Percentiles rank a stretch among this genome's conserved stretches.
Conservation (phyloP, 345 rosid genomes). For the Bruguiera parviflora region DNA sequence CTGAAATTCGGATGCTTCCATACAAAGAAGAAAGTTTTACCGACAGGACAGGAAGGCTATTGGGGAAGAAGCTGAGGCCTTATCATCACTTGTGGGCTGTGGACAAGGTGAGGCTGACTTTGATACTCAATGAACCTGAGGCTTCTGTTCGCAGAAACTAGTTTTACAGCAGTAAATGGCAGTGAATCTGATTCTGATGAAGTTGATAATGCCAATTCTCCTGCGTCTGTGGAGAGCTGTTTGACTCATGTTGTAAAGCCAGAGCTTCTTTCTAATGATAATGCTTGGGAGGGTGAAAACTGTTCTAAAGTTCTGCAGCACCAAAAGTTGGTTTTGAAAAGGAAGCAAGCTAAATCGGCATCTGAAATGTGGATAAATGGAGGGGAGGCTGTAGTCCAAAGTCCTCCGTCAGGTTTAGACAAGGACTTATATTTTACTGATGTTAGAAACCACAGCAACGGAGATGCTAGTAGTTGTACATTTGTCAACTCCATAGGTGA, state of each 20-base stretch:
- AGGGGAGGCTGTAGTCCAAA: constrained; percentile 23
- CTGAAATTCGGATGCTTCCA: constrained; percentile 72
- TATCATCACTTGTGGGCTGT: constrained; percentile 44
- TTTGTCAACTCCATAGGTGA: constrained; percentile 16
- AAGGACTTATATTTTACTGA: constrained; percentile 17
- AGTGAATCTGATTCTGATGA: constrained; percentile 95
- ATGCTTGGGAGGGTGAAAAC: constrained; percentile 96
- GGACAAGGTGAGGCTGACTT: constrained; percentile 60
- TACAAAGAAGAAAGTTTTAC: constrained; percentile 53
- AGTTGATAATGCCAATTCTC: constrained; percentile 80
- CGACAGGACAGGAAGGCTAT: constrained; percentile 23
- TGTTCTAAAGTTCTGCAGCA: constrained; percentile 54
- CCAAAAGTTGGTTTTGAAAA: constrained; percentile 42
- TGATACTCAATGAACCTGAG: constrained; percentile 85
- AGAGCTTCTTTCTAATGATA: constrained; percentile 78
- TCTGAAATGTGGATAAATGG: constrained; percentile 24
- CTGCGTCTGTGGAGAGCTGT: constrained; percentile 88
- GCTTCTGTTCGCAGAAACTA: constrained; percentile 39
- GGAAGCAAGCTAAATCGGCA: constrained; percentile 34
- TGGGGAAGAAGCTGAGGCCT: constrained; percentile 45
- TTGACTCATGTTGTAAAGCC: constrained; percentile 76
- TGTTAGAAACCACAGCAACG: constrained; percentile 28
- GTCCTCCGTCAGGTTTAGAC: constrained; percentile 12
- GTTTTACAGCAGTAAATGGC: constrained; percentile 46
- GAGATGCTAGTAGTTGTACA: constrained; percentile 24